These are phyloP conservation scores for Zygoascus ofunaensis DNA, from an alignment of 805 yeast species.

Conservation along the genomic window DNA sequence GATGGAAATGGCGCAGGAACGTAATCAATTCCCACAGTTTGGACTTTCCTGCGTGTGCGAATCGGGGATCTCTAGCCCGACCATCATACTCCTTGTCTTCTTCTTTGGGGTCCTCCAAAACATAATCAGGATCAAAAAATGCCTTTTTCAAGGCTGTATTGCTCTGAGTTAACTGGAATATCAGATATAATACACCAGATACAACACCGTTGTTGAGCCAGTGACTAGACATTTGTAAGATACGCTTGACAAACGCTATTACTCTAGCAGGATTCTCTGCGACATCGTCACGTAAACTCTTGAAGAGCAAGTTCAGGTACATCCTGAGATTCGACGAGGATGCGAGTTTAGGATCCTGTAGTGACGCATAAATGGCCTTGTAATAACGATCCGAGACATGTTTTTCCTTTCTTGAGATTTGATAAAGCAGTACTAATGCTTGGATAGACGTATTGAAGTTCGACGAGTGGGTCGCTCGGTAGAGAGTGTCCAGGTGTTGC, in stretches of 20 bases:
- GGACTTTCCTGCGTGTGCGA: conserved; percentile 72
- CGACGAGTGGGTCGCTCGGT: conserved; percentile 84
- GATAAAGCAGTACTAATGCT: conserved; percentile 78
- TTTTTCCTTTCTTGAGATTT: conserved; percentile 54
- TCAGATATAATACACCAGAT: conserved; percentile 69
- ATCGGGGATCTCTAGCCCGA: conserved; percentile 85
- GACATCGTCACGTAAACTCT: conserved; percentile 66
- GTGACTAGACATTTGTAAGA: conserved; percentile 71
- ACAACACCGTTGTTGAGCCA: conserved; percentile 87
- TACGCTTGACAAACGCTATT: conserved; percentile 83
- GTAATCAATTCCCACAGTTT: conserved; percentile 81
- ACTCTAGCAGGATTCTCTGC: conserved; percentile 47
- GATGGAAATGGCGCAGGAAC: conserved; percentile 79
- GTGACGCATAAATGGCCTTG: conserved; percentile 81
- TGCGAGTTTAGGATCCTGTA: conserved; percentile 74
- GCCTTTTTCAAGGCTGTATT: conserved; percentile 45
- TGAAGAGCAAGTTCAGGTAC: conserved; percentile 76
- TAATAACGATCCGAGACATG: conserved; percentile 48
- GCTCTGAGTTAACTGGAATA: conserved; percentile 56
- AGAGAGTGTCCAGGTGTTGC: conserved; percentile 73
- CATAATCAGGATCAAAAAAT: not conserved
- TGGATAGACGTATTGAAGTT: conserved; percentile 92
- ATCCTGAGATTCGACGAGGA: conserved; percentile 89
- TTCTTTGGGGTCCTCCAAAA: conserved; percentile 33
- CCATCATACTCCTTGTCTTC: conserved; percentile 64